These are phyloP conservation scores for Microthlaspi erraticum DNA, from an alignment of 345 rosid genomes.

Conservation along the genomic window DNA sequence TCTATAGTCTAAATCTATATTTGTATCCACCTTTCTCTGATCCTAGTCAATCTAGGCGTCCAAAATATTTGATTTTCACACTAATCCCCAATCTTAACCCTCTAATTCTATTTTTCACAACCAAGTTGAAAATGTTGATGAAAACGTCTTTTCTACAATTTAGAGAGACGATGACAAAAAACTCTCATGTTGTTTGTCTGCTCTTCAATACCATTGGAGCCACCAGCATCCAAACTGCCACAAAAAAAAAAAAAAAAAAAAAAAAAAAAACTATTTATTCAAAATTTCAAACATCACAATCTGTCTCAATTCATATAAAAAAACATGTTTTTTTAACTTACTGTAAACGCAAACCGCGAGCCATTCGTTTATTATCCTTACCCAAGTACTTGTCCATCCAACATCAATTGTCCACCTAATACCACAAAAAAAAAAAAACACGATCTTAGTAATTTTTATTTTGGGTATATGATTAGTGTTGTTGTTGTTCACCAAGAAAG, in stretches of 20 bases:
- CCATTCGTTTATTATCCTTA: constrained; percentile 89
- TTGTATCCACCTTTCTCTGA: not conserved
- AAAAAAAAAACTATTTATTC: not conserved
- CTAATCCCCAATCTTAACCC: not conserved
- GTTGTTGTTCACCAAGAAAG: constrained; percentile 7
- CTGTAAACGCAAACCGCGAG: constrained; percentile 88
- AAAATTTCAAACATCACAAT: constrained; percentile 2
- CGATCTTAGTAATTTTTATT: not conserved
- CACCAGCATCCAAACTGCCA: constrained; percentile 91
- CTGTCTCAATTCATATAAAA: not conserved
- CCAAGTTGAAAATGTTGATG: not conserved
- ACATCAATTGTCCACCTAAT: constrained; percentile 99
- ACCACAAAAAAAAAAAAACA: not conserved
- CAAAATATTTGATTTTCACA: constrained; percentile 8
- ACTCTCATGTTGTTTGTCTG: constrained; percentile 49
- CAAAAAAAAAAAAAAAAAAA: not conserved
- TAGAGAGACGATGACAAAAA: constrained; percentile 20
- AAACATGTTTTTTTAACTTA: constrained; percentile 48
- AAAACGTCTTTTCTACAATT: not conserved
- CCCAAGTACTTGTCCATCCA: constrained; percentile 99
- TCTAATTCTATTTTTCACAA: constrained; percentile 17
- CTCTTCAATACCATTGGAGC: constrained; percentile 68
- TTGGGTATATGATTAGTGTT: not conserved
- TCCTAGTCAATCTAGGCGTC: not conserved
- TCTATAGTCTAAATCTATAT: constrained; percentile 5